Evolutionary conservation across 495 filamentous ascomycete genomes (phyloP).

Genomic region (Penicillium antarcticum): DNA sequence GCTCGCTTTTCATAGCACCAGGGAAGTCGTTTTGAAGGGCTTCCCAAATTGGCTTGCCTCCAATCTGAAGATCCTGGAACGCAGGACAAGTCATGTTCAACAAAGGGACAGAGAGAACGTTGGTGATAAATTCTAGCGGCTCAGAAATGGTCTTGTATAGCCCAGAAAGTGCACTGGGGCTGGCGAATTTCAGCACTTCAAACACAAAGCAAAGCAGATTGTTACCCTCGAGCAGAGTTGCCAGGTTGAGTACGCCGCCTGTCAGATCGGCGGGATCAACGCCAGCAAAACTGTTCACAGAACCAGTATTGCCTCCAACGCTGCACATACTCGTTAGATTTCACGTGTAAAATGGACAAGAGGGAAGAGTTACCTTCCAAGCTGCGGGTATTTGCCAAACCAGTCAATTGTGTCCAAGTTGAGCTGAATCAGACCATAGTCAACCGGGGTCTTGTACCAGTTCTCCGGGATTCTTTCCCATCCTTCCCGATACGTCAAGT

Average conservation of each 20-base stretch:
- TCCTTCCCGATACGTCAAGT: constrained; percentile 41
- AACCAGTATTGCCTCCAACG: constrained; percentile 57
- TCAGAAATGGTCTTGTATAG: constrained; percentile 35
- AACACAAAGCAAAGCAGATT: constrained; percentile 49
- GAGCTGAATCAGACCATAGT: constrained; percentile 32
- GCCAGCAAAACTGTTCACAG: constrained; percentile 53
- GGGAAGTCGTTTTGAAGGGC: constrained; percentile 32
- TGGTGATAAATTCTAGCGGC: constrained; percentile 27
- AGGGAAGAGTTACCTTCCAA: constrained; percentile 24
- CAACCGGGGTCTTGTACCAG: constrained; percentile 53
- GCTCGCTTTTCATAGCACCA: constrained; percentile 27
- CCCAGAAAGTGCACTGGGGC: constrained; percentile 36
- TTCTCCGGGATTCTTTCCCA: constrained; percentile 57
- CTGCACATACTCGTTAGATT: constrained; percentile 11
- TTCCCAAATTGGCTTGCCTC: constrained; percentile 32
- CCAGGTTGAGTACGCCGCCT: constrained; percentile 43
- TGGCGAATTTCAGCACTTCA: constrained; percentile 38
- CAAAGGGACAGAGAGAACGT: constrained; percentile 23
- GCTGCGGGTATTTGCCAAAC: constrained; percentile 34
- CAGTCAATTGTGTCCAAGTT: constrained; percentile 42
- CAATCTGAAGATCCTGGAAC: constrained; percentile 33
- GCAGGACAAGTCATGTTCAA: constrained; percentile 34
- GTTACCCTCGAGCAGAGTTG: constrained; percentile 40
- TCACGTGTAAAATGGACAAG: constrained; percentile 1
- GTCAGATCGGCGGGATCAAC: constrained; percentile 48